Conservation (phyloP, 768 basidiomycete genomes). For the Leccinum incarnatum region DNA sequence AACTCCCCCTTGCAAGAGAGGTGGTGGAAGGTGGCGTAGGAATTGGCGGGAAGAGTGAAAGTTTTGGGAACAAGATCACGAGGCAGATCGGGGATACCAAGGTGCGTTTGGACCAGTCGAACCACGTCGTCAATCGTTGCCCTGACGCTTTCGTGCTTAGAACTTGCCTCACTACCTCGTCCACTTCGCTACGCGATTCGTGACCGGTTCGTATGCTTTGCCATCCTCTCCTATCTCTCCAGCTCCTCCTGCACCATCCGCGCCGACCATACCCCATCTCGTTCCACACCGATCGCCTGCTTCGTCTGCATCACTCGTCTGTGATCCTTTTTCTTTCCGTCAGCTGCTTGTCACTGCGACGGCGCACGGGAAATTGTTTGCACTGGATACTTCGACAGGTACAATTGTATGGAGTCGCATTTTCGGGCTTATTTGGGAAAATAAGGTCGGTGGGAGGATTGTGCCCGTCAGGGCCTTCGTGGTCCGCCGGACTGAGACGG, state of each 20-base stretch:
- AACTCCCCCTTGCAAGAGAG: slow-evolving; percentile 60
- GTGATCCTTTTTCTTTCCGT: slow-evolving; percentile 84
- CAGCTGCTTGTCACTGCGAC: slow-evolving; percentile 79
- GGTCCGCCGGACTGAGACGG: slow-evolving; percentile 32
- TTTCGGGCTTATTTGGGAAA: slow-evolving; percentile 70
- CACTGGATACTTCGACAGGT: slow-evolving; percentile 77
- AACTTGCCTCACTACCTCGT: slow-evolving; percentile 67
- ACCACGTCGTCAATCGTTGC: not conserved
- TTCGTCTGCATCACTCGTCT: slow-evolving; percentile 41
- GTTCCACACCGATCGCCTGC: slow-evolving; percentile 26
- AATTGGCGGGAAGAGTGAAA: slow-evolving; percentile 33
- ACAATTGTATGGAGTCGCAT: slow-evolving; percentile 76
- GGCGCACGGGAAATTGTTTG: slow-evolving; percentile 71
- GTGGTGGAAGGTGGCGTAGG: slow-evolving; percentile 15
- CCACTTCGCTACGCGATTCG: slow-evolving; percentile 69
- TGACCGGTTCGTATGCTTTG: slow-evolving; percentile 62
- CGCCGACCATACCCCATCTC: slow-evolving; percentile 18
- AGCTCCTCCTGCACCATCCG: not conserved
- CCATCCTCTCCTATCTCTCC: slow-evolving; percentile 35
- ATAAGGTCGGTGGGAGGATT: slow-evolving; percentile 51
- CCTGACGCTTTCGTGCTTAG: slow-evolving; percentile 34
- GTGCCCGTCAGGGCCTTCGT: slow-evolving; percentile 62
- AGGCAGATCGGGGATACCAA: slow-evolving; percentile 61
- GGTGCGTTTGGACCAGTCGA: slow-evolving; percentile 34
- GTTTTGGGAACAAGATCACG: slow-evolving; percentile 46